Base-by-base conservation (phyloP, 805 yeast species). In the Saturnispora mendoncae region DNA sequence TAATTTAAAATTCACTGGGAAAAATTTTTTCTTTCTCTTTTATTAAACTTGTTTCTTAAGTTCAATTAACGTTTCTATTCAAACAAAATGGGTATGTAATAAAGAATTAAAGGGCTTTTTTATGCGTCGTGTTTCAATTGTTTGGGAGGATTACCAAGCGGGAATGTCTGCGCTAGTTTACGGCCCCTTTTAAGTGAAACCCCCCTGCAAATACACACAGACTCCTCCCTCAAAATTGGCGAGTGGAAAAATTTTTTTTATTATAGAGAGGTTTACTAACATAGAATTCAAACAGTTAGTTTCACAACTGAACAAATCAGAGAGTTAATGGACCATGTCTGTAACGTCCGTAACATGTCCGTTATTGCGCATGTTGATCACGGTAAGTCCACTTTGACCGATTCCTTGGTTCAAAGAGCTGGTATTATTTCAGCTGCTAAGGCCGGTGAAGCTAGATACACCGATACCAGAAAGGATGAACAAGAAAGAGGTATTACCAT, bases 351-450 rank as follows among this genome's bases (percentile, higher is more conserved):
- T 80, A 92, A 92, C 94, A 92, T 90, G 94, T 90, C 97, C 73
- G 98, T 90, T 72, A 92, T 92, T 82, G 98, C 98, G 66, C 98
- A 90, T 79, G 97, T 90, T 84, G 98, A 90, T 80, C 98, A 92
- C 80, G 98, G 98, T 77, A 90, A 90, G 74, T 88, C 97, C 58
- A 90, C 98, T 62, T 81, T 90, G 72, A 90, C 98, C 72, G 98
- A 90, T 74, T 92, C 98, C 54, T 83, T 90, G 68, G 97, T 90
- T 62, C 97, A 90, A 78, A 83, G 82, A 65, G 98, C 98, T 58
- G 98, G 98, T 86, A 90, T 92, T 71, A 90, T 90, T 65, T 92
- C 97, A 46, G 97, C 98, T 64, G 97, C 96, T 64, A 86, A 86
- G 77, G 98, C 98, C 53, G 98, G 98, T 82, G 97, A 92, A 67